Evolutionary conservation across 257 asterid genomes (phyloP).

Genomic region (Misopates orontium): DNA sequence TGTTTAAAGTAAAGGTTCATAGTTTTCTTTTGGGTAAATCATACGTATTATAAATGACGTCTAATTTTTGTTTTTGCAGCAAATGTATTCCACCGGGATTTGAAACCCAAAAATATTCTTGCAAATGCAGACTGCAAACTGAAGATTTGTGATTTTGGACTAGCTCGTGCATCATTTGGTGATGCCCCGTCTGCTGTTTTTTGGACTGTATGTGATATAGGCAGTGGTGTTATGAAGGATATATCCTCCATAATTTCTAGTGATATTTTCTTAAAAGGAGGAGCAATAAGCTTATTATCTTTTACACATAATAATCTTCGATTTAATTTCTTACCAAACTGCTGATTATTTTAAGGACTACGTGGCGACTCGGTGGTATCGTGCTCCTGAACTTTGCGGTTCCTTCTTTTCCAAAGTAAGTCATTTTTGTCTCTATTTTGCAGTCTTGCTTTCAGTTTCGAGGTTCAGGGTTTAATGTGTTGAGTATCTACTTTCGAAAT

Average conservation of each 20-base stretch:
- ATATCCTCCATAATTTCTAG: background rate
- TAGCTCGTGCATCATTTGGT: conserved; percentile 72
- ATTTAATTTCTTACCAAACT: conserved; percentile 20
- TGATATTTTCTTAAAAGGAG: conserved; percentile 13
- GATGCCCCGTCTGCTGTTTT: conserved; percentile 77
- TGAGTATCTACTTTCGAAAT: background rate
- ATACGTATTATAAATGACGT: background rate
- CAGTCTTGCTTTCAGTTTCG: background rate
- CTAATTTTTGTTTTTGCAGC: conserved; percentile 44
- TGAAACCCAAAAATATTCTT: conserved; percentile 76
- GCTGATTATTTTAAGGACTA: conserved; percentile 57
- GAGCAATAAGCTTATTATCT: background rate
- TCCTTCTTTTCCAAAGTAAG: conserved; percentile 76
- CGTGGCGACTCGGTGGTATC: conserved; percentile 88
- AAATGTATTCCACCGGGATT: conserved; percentile 72
- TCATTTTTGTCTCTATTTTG: conserved; percentile 2
- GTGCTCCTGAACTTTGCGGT: conserved; percentile 91
- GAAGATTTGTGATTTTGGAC: conserved; percentile 83
- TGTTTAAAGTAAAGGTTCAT: background rate
- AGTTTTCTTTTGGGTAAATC: background rate
- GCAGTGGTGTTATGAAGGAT: conserved; percentile 1
- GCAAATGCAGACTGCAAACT: conserved; percentile 84
- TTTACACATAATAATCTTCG: background rate
- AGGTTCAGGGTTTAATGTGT: background rate
- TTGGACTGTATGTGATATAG: conserved; percentile 70